Base-by-base conservation (phyloP, 192 early-diverging fungal species). In the Rhizophagus sp. region DNA sequence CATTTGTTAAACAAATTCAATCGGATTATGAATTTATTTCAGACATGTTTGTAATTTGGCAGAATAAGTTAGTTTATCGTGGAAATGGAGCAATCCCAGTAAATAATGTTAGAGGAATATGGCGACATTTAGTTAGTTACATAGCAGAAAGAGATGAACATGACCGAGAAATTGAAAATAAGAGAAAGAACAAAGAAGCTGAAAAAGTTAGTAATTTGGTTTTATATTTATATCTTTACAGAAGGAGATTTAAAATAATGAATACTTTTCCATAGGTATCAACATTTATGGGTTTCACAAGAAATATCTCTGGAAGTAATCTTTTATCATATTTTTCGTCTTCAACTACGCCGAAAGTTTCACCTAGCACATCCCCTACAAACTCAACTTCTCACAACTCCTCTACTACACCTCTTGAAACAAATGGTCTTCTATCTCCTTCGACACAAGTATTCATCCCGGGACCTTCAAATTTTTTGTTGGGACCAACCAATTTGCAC, bases 291-390 rank as follows among this genome's bases (percentile, higher is more conserved):
- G 50, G 67, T 24, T 71, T 79, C 15, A 52, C 77, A 50, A 19
- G 67, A 34, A 49, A 1, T 50, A n/a, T 79, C 12, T 57, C 77
- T 8, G 77, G 77, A 24, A 34, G 47, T 57, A 68, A 79, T 41
- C 64, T 70, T 36, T 66, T 79, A 25, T 61, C 77, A n/a, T 70
- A 61, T 70, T 79, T 79, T 62, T 70, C 77, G 30, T 25, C 49
- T 27, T 7, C 50, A 15, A 39, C 52, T 5, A 57, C 50, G 13
- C 50, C 50, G 4, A 57, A 57, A 57, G 50, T 57, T 57, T 70
- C 77, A 12, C 22, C 65, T 17, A 70, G 22, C 15, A 66, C 62
- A 11, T 50, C 65, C 2, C 34, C 62, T 9, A 9, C 33, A 17
- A 66, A 61, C 17, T 70, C 47, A 44, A 57, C 49, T 17, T 22